phyloP scores from a whole-genome alignment of 768 basidiomycete genomes.

The Lactarius pseudohatsudake region DNA sequence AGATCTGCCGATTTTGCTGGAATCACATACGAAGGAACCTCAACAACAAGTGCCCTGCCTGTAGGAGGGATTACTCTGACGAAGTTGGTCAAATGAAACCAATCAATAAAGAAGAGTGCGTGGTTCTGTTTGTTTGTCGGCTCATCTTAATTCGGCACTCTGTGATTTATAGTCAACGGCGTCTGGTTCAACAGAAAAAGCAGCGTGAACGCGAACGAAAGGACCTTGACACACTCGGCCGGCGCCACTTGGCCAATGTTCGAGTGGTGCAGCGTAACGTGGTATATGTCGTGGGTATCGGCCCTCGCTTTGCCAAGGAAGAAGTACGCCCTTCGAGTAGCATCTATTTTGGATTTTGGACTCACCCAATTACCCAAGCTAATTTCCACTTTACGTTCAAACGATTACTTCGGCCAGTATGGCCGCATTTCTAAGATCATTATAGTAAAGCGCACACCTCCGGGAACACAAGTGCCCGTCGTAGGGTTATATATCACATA shows the following conservation, averaged over 20 bases:
- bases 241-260: constrained; percentile 87
- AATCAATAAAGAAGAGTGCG: constrained; percentile 93
- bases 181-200: constrained; percentile 92
- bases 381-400: constrained; percentile 88
- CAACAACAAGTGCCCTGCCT: constrained; percentile 96
- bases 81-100: constrained; percentile 94
- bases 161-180: constrained; percentile 72
- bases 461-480: constrained; percentile 68
- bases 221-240: constrained; percentile 82
- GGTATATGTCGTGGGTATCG: constrained; percentile 95
- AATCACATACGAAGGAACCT: constrained; percentile 97
- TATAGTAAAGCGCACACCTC: constrained; percentile 82
- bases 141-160: constrained; percentile 15
- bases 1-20: constrained; percentile 99
- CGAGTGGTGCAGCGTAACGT: constrained; percentile 96
- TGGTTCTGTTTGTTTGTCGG: constrained; percentile 28
- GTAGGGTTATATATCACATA: constrained; percentile 98
- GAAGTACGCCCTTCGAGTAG: constrained; percentile 58
- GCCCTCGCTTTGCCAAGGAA: constrained; percentile 91
- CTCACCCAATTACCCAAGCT: constrained; percentile 48
- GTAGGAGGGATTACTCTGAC: constrained; percentile 89
- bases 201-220: constrained; percentile 93
- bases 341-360: constrained; percentile 22
- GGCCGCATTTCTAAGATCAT: constrained; percentile 97
- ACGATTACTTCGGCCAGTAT: constrained; percentile 98